Base-by-base conservation (phyloP, 2,329 filamentous ascomycete species). In the Harringtonia aguacate region DNA sequence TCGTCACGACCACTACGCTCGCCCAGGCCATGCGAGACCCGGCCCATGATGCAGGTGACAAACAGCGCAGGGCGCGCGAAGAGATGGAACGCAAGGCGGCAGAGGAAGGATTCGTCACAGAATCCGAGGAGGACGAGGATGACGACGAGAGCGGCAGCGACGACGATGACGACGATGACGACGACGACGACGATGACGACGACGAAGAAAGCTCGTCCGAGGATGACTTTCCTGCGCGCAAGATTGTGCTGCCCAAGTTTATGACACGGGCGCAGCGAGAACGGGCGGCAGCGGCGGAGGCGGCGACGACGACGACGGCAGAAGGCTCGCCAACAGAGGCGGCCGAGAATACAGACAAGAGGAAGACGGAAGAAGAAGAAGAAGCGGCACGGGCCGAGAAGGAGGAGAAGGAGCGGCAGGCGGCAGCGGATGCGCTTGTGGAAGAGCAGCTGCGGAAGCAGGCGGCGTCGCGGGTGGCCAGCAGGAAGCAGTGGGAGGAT, bases 391-490 rank as follows among this genome's bases (percentile, higher is more conserved):
- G 56, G 2, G 49, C 54, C 15, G 50, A 49, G 8, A 55, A 61
- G 5, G 63, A 60, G 4, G 74, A 69, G 3, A 75, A 74, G 45
- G 78, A 72, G 2, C 74, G 77, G 30, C 79, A 82, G 58, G 81
- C 83, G 33, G 78, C 82, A 46, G 77, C 84, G 13, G 83, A 95
- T 59, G 80, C 77, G 45, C 68, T 97, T 10, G 79, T 98, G 14
- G 87, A 95, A 58, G 86, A 89, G 53, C 88, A 97, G 58, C 79
- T 97, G 36, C 81, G 84, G 55, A 86, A 85, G 52, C 84, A 90
- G 55, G 75, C 85, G 0, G 82, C 82, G 4, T 86, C 84, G 20
- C 77, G 81, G 44, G 22, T 45, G 14, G 39, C 29, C 0, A 82
- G 80, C 13, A 88, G 86, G 62, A 87, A 86, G 58, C 81, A 87